Base-by-base conservation (phyloP, 2,329 filamentous ascomycete species). In the Berkeleyomyces rouxiae region DNA sequence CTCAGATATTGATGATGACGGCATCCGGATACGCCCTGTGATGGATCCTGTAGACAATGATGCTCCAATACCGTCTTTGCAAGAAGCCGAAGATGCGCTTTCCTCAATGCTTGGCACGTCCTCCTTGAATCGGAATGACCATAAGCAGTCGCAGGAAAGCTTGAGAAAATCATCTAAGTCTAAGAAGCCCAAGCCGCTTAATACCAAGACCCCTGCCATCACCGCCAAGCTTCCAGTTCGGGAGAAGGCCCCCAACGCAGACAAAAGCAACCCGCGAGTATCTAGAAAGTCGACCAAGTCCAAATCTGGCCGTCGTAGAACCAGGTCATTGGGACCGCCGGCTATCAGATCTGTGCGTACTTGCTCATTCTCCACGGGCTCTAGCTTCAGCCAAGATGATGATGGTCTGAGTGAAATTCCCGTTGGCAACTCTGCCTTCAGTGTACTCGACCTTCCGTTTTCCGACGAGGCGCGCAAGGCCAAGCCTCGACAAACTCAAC, bases 371-470 rank as follows among this genome's bases (percentile, higher is more conserved):
- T 64, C 63, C 1, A 64, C 59, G 0, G 71, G 70, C 3, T 73
- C 74, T 1, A 73, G 71, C 57, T 65, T 74, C 7, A 67, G 77
- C 3, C 76, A 58, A 36, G 44, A 39, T 11, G 47, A 57, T 5
- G 62, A 64, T 4, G 58, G 40, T 40, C 16, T 57, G 7, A 60
- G 76, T 16, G 82, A 85, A 10, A 84, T 85, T 58, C 82, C 82
- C 0, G 79, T 84, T 69, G 83, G 83, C 4, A 80, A 81, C 66
- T 85, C 83, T 16, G 83, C 83, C n/a, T 85, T 86, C 67, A 85
- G 81, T 66, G 82, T 82, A 67, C 74, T 85, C 5, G 82, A 85
- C 61, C 70, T 85, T 1, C 77, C 82, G 0, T 68, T 78, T 0
- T 75, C 76, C 23, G 76, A 76, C 4, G 73, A 79, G 61, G 72